phyloP scores from a whole-genome alignment of 257 asterid genomes.

The Solanum lignicaule region DNA sequence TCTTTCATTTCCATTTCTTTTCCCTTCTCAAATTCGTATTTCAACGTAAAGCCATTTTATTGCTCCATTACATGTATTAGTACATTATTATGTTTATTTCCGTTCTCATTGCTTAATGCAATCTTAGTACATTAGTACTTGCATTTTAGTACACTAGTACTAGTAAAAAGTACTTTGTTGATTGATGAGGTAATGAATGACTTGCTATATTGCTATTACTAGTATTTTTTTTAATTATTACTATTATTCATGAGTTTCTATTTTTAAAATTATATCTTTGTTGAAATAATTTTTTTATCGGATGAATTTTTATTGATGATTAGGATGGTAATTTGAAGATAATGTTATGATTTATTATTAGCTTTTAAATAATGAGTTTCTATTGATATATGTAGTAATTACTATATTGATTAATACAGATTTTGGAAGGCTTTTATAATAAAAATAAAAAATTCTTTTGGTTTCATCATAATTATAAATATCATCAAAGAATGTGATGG shows the following conservation, averaged over 20 bases:
- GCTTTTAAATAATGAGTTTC: background rate
- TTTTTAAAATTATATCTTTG: background rate
- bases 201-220: background rate
- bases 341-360: too few relatives aligned
- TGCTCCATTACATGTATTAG: background rate
- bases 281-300: background rate
- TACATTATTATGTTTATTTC: background rate
- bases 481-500: background rate
- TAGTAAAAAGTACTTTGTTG: background rate
- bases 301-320: background rate
- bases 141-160: background rate
- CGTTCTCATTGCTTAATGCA: background rate
- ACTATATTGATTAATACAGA: background rate
- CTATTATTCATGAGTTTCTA: constrained; percentile 17
- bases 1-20: background rate
- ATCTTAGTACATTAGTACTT: background rate
- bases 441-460: too few relatives aligned
- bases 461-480: background rate
- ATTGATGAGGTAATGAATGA: background rate
- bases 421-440: too few relatives aligned
- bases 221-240: too few relatives aligned
- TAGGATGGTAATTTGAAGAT: background rate
- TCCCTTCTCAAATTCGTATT: background rate
- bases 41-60: background rate
- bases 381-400: background rate